Evolutionary conservation across 768 basidiomycete species (phyloP).

Genomic region (Panaeolus cyanescens): DNA sequence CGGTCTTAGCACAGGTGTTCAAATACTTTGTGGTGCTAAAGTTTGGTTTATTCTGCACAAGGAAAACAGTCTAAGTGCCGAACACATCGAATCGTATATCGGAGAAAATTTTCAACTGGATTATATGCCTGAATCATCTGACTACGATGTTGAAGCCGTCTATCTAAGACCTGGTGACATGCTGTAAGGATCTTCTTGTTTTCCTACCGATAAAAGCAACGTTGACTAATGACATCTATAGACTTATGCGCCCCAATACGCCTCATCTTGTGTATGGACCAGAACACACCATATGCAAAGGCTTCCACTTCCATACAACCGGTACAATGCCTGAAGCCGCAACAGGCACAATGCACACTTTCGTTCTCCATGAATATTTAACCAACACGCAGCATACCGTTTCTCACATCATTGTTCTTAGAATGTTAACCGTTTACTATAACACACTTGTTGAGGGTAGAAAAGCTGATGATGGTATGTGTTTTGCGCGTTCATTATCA

Average conservation of each 20-base stretch:
- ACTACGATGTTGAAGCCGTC: conserved; percentile 12
- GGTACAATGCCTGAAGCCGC: conserved; percentile 7
- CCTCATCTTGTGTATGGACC: conserved; percentile 13
- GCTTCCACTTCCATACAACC: conserved; percentile 14
- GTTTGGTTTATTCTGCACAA: conserved; percentile 3
- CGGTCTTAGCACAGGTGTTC: neutral
- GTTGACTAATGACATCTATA: neutral
- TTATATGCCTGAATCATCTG: neutral
- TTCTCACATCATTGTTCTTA: conserved; percentile 5
- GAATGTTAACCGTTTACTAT: conserved; percentile 13
- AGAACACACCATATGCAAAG: conserved; percentile 9
- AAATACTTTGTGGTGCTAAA: conserved; percentile 6
- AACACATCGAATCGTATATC: conserved; percentile 1
- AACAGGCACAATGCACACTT: conserved; percentile 11
- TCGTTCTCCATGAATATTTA: conserved; percentile 8
- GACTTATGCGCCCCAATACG: conserved; percentile 10
- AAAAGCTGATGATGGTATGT: neutral
- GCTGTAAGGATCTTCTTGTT: conserved; percentile 6
- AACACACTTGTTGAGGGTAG: conserved; percentile 7
- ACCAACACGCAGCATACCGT: conserved; percentile 16
- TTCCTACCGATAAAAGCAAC: neutral
- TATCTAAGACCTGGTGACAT: conserved; percentile 7
- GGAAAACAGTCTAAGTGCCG: neutral
- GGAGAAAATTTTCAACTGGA: conserved; percentile 10
- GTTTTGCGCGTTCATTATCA: neutral